Evolutionary conservation across 352 stramenopile genomes (phyloP).

Genomic region (Pythium volutum): DNA sequence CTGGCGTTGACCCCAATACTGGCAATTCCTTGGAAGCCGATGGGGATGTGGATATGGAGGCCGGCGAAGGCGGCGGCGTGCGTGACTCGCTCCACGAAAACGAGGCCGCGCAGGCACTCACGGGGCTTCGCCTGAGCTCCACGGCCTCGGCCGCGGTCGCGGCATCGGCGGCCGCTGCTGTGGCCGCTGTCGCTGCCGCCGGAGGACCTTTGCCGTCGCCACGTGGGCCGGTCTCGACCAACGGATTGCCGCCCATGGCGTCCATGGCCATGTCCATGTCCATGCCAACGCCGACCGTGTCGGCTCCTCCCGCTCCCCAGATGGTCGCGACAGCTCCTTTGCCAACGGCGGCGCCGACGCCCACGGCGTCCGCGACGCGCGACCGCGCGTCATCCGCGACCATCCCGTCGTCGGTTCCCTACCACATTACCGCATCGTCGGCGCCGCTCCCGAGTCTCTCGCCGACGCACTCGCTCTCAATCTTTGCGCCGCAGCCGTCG

Average conservation of each 20-base stretch:
- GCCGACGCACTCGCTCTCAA: slow-evolving; percentile 26
- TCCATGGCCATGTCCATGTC: neutral
- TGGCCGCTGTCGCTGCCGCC: slow-evolving; percentile 16
- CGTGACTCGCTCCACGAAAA: slow-evolving; percentile 50
- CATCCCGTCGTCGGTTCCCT: slow-evolving; percentile 21
- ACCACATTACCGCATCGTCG: slow-evolving; percentile 2
- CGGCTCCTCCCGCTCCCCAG: too few species aligned
- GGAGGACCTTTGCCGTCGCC: slow-evolving; percentile 10
- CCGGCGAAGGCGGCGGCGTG: neutral
- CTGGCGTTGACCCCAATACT: neutral
- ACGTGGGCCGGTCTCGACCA: slow-evolving; percentile 5
- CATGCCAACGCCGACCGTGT: too few species aligned
- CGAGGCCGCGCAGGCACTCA: slow-evolving; percentile 69
- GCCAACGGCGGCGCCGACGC: neutral
- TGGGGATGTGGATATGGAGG: slow-evolving; percentile 11
- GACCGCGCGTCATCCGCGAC: slow-evolving; percentile 20
- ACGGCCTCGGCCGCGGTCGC: slow-evolving; percentile 17
- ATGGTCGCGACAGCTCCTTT: neutral
- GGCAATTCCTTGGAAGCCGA: neutral
- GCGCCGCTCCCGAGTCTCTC: slow-evolving; percentile 19
- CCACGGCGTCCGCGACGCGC: neutral
- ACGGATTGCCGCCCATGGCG: slow-evolving; percentile 5
- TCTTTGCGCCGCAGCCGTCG: slow-evolving; percentile 28
- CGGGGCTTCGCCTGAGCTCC: slow-evolving; percentile 45
- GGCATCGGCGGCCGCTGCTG: slow-evolving; percentile 17